Evolutionary conservation across 2,329 filamentous ascomycete genomes (phyloP), one percentile per base, ranked within the genome.

Genomic region (Fusarium sp.): DNA sequence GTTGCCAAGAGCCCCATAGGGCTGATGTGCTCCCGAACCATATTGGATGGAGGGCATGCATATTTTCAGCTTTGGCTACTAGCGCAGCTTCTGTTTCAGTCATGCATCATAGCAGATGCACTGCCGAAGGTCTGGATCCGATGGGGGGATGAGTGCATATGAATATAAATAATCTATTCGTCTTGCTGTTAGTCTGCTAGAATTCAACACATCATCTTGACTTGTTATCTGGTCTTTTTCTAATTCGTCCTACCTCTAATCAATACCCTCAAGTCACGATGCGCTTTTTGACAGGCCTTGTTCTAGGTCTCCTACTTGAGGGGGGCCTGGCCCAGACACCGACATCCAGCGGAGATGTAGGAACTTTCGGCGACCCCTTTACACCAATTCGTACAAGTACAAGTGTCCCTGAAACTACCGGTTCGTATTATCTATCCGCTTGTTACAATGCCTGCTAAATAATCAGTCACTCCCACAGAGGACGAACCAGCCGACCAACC

Each of bases 41-140:
- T 23, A 37, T 62, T 40, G 35, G 47, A 8, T 4, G 14, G 9
- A 5, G 36, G 40, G 40, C 45, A 27, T 51, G 20, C 17, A 11
- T 15, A 20, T 42, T 60, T 60, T 60, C 57, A 60, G 57, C 57
- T 60, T 14, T 8, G 10, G n/a, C 2, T 35, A 36, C 37, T 60
- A 59, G 57, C 39, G 43, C 31, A 25, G 10, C 5, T n/a, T 18
- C 42, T 25, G 33, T 31, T 52, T 27, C 15, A 45, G 21, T 20
- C 10, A 39, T 58, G 13, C 29, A 21, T 14, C 9, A 4, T 20
- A 11, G 10, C 23, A 4, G 25, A 31, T 18, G 17, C 39, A 29
- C 37, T 21, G 17, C 27, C 23, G 25, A 35, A 11, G 31, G 54
- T 42, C 54, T 36, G 18, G 57, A 59, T 36, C 20, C 8, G 17